Conservation (phyloP, 1,284 basidiomycete genomes). For the Earliella scabrosa region DNA sequence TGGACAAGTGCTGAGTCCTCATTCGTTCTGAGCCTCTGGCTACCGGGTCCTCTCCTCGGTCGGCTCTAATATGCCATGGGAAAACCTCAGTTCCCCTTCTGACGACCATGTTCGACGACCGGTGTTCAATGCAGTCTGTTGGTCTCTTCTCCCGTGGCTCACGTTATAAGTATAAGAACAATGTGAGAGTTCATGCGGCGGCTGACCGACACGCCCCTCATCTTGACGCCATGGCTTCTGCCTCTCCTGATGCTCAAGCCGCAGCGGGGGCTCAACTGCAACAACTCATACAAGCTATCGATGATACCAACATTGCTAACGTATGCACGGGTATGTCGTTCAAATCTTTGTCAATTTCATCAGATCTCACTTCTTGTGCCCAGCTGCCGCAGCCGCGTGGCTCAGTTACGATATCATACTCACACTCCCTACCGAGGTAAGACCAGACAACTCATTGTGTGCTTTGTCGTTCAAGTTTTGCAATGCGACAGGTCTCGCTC, state of each 20-base stretch:
- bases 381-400: conserved; percentile 13
- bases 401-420: conserved; percentile 11
- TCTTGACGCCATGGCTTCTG: background rate
- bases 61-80: no score
- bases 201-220: no score
- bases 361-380: background rate
- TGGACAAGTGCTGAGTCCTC: no score
- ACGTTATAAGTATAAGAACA: background rate
- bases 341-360: background rate
- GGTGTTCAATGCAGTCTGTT: no score
- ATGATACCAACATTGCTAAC: conserved; percentile 5
- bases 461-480: no score
- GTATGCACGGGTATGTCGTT: conserved; percentile 8
- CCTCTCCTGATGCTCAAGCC: background rate
- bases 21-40: no score
- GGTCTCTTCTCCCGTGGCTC: no score
- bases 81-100: no score
- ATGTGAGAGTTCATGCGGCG: background rate
- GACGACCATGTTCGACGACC: no score
- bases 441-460: no score
- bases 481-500: conserved; percentile 10
- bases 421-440: conserved; percentile 9
- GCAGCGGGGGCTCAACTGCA: conserved; percentile 1
- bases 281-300: conserved; percentile 8
- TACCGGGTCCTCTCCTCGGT: no score